phyloP scores from a whole-genome alignment of 495 filamentous ascomycete species.

The Aspergillus affinis region DNA sequence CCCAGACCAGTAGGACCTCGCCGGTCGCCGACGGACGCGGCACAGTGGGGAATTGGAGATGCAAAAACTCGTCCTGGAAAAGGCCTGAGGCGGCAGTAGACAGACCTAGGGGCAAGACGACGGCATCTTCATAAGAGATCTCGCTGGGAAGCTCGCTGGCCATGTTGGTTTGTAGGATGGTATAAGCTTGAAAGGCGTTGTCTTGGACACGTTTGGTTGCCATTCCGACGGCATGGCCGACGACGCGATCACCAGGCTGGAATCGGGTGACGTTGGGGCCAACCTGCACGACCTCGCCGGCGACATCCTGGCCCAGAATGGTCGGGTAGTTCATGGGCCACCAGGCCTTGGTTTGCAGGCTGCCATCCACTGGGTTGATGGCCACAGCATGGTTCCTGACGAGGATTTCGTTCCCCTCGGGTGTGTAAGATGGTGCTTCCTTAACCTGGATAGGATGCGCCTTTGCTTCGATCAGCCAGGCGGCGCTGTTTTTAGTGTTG shows the following conservation, averaged over 20 bases:
- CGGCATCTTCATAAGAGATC: conserved; percentile 25
- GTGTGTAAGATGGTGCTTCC: conserved; percentile 31
- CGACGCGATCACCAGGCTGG: conserved; percentile 30
- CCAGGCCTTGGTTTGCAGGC: conserved; percentile 10
- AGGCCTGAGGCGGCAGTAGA: conserved; percentile 56
- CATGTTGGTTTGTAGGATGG: conserved; percentile 18
- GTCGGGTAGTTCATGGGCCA: conserved; percentile 17
- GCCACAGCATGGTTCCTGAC: conserved; percentile 38
- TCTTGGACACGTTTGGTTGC: conserved; percentile 19
- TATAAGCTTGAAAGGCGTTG: conserved; percentile 33
- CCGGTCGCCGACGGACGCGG: conserved; percentile 23
- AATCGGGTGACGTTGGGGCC: conserved; percentile 29
- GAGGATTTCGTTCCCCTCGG: conserved; percentile 34
- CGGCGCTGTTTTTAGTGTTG: conserved; percentile 29
- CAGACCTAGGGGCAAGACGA: conserved; percentile 44
- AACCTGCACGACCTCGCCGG: conserved; percentile 29
- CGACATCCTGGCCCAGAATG: conserved; percentile 49
- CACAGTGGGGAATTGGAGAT: conserved; percentile 34
- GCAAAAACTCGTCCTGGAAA: conserved; percentile 47
- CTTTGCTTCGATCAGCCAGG: conserved; percentile 32
- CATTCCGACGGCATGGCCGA: conserved; percentile 13
- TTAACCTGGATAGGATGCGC: conserved; percentile 34
- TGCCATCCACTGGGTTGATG: conserved; percentile 45
- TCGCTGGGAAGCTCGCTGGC: conserved; percentile 12
- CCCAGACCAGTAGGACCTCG: conserved; percentile 56